phyloP scores from a whole-genome alignment of 345 rosid species.

The Aegle marmelos region DNA sequence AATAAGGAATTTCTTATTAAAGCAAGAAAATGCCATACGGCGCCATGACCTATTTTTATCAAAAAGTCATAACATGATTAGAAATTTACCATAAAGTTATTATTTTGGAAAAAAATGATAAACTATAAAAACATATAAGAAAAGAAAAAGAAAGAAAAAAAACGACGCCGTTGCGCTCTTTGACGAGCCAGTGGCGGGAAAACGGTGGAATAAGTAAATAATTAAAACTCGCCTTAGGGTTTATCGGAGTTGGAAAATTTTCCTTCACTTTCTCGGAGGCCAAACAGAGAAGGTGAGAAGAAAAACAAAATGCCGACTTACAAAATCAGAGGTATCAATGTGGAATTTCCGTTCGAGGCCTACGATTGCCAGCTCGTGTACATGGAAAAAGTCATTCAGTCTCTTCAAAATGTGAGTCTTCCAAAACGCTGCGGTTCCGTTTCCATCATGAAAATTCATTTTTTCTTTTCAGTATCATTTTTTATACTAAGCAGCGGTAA shows the following conservation, averaged over 20 bases:
- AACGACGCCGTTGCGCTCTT: slow-evolving; percentile 1
- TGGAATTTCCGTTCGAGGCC: slow-evolving; percentile 91
- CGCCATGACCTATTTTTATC: no score
- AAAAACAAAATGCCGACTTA: slow-evolving; percentile 60
- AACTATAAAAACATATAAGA: no score
- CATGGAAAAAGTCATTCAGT: slow-evolving; percentile 90
- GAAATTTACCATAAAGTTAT: no score
- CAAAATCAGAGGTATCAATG: slow-evolving; percentile 79
- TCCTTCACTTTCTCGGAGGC: slow-evolving; percentile 8
- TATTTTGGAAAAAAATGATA: not conserved
- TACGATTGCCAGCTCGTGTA: slow-evolving; percentile 84
- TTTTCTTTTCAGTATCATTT: not conserved
- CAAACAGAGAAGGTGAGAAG: not conserved
- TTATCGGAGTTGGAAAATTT: slow-evolving; percentile 3
- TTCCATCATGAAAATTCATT: not conserved
- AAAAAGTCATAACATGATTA: no score
- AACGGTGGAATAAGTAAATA: not conserved
- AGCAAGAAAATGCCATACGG: no score
- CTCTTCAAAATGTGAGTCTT: slow-evolving; percentile 70
- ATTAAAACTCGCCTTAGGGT: slow-evolving; percentile 20
- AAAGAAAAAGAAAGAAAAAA: not conserved
- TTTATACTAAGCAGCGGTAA: not conserved
- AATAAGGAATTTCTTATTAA: no score
- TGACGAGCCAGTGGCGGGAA: slow-evolving; percentile 39
- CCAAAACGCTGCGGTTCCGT: not conserved